Evolutionary conservation across 441 rosid genomes (phyloP), one percentile per base, ranked within the genome.

Genomic region (Gossypium davidsonii): DNA sequence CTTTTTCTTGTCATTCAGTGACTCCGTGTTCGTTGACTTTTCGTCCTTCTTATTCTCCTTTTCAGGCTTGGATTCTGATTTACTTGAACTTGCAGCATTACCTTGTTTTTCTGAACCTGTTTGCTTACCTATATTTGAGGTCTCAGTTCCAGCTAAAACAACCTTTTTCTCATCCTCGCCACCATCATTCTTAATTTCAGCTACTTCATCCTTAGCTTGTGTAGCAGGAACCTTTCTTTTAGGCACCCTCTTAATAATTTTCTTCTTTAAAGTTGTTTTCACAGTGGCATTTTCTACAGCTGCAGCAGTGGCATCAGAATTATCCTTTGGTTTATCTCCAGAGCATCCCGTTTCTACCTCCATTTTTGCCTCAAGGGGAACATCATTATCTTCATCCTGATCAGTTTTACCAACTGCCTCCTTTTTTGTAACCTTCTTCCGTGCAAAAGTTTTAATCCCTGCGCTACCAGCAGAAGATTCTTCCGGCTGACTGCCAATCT

Each of bases 181-280:
- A 31, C 73, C 86, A 63, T 77, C 88, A 59, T 78, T 79, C 83
- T 84, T 83, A 28, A 72, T 68, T 69, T 76, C 93, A 73, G 53
- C 77, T 56, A 73, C 78, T 37, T 21, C 85, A 73, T 67, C 80
- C 39, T 25, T 74, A 64, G 80, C 79, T 71, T 53, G 84, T 34
- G 55, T 81, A 61, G 79, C 85, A 70, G 85, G 68, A 31, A 83
- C 83, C 87, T 93, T 96, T 81, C 83, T 86, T 84, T 89, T 93
- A 64, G 89, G 81, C 23, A 96, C 97, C 83, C 91, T 89, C 81
- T 83, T 96, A 69, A 96, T 83, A 63, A 96, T 77, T 82, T 91
- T 93, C 84, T 84, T 93, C 82, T 91, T 91, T 51, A 86, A 62
- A 26, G 86, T 78, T 70, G 88, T 81, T 68, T 89, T 91, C 77